These are phyloP conservation scores for Pittosporum tobira DNA, from an alignment of 129 eudicot species.

Conservation along the genomic window DNA sequence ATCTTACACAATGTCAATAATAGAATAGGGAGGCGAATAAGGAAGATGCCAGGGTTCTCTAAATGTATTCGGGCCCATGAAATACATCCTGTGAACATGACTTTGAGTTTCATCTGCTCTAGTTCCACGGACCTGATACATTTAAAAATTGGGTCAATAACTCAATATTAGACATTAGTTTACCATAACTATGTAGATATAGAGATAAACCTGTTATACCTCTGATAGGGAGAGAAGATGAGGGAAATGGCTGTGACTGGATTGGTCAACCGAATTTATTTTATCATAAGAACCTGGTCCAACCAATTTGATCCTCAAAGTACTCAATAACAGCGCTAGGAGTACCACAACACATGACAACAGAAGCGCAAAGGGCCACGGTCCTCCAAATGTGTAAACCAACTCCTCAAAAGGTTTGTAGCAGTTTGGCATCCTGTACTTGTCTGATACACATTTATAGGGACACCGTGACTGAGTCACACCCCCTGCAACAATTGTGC, in stretches of 20 bases:
- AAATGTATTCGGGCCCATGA: constrained; percentile 88
- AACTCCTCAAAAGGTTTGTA: constrained; percentile 83
- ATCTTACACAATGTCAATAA: constrained; percentile 78
- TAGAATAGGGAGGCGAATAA: constrained; percentile 74
- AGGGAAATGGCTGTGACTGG: constrained; percentile 58
- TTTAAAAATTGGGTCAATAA: neutral
- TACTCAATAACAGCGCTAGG: constrained; percentile 51
- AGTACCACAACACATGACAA: constrained; percentile 44
- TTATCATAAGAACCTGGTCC: constrained; percentile 45
- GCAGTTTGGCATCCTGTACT: constrained; percentile 78
- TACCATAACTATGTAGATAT: neutral
- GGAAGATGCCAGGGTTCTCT: constrained; percentile 98
- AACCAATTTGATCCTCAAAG: constrained; percentile 52
- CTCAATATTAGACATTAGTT: neutral
- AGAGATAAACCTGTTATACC: constrained; percentile 29
- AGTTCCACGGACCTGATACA: constrained; percentile 69
- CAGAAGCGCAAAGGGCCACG: constrained; percentile 69
- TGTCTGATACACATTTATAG: constrained; percentile 69
- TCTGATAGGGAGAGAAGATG: constrained; percentile 90
- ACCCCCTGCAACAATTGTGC: constrained; percentile 48
- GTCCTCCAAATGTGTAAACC: constrained; percentile 80
- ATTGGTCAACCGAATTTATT: constrained; percentile 38
- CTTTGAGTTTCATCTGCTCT: constrained; percentile 74
- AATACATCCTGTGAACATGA: constrained; percentile 86
- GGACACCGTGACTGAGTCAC: constrained; percentile 57